Evolutionary conservation across 805 yeast genomes (phyloP).

Genomic region (Teunomyces funiuensis): DNA sequence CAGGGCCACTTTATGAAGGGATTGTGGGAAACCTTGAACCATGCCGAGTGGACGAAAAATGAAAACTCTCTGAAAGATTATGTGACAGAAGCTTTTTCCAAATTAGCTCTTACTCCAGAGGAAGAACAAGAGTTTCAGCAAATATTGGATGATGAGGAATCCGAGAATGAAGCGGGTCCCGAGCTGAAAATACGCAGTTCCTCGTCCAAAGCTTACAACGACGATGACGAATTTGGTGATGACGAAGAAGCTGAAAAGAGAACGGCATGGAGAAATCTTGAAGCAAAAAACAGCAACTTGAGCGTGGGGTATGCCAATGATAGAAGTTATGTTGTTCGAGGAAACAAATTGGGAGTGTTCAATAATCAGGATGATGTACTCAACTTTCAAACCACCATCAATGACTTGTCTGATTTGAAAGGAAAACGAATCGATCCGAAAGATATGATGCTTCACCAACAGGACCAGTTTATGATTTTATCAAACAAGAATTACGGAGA

Average conservation of each 20-base stretch:
- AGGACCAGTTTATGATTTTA: slow-evolving; percentile 67
- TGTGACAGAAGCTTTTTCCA: slow-evolving; percentile 50
- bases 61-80: slow-evolving; percentile 51
- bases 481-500: slow-evolving; percentile 46
- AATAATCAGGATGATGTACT: slow-evolving; percentile 53
- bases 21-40: slow-evolving; percentile 62
- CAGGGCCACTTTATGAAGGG: slow-evolving; percentile 52
- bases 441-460: slow-evolving; percentile 73
- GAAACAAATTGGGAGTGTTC: slow-evolving; percentile 78
- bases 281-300: slow-evolving; percentile 59
- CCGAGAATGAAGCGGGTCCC: slow-evolving; percentile 11
- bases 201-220: background rate
- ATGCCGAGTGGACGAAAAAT: slow-evolving; percentile 45
- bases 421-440: slow-evolving; percentile 55
- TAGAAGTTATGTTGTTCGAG: slow-evolving; percentile 77
- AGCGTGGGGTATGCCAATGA: slow-evolving; percentile 71
- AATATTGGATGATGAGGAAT: background rate
- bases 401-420: slow-evolving; percentile 47
- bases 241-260: slow-evolving; percentile 36
- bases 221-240: slow-evolving; percentile 34
- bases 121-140: slow-evolving; percentile 12
- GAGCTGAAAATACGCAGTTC: background rate
- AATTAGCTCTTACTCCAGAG: slow-evolving; percentile 30
- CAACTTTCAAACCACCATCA: slow-evolving; percentile 67
- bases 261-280: slow-evolving; percentile 3